These are phyloP conservation scores for Vicia sativa DNA, from an alignment of 306 rosid species.

Conservation along the genomic window DNA sequence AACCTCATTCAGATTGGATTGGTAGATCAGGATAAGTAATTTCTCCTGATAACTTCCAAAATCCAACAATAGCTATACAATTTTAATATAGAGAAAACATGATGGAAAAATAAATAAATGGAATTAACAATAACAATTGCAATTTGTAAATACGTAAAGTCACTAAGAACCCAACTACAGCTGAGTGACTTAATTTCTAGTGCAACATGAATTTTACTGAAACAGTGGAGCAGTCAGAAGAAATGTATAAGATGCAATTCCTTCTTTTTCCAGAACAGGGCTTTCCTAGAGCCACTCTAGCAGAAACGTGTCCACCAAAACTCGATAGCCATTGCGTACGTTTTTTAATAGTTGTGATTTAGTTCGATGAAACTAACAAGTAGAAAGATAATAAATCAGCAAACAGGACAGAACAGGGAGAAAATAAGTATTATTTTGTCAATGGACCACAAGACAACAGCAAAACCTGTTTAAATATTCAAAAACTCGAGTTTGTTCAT, in stretches of 20 bases:
- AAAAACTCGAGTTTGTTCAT: conserved; percentile 3
- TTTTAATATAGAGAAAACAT: neutral
- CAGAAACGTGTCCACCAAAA: too few relatives aligned
- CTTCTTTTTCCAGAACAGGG: neutral
- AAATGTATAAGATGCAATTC: neutral
- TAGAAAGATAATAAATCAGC: neutral
- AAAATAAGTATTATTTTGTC: conserved; percentile 4
- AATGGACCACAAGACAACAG: conserved; percentile 1
- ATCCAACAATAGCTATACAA: neutral
- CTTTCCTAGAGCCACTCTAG: neutral
- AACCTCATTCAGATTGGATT: neutral
- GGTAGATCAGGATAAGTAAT: neutral
- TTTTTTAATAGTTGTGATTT: neutral
- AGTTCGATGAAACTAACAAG: neutral
- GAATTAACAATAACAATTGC: neutral
- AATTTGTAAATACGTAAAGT: neutral
- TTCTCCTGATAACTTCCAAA: neutral
- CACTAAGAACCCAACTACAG: neutral
- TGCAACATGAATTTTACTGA: neutral
- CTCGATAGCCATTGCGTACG: neutral
- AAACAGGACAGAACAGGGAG: neutral
- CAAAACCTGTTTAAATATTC: conserved; percentile 17
- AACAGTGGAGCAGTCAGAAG: neutral
- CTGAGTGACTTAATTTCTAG: neutral
- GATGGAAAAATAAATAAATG: neutral